Base-by-base conservation (phyloP, 352 stramenopile species). In the Phytophthora fragariaefolia region DNA sequence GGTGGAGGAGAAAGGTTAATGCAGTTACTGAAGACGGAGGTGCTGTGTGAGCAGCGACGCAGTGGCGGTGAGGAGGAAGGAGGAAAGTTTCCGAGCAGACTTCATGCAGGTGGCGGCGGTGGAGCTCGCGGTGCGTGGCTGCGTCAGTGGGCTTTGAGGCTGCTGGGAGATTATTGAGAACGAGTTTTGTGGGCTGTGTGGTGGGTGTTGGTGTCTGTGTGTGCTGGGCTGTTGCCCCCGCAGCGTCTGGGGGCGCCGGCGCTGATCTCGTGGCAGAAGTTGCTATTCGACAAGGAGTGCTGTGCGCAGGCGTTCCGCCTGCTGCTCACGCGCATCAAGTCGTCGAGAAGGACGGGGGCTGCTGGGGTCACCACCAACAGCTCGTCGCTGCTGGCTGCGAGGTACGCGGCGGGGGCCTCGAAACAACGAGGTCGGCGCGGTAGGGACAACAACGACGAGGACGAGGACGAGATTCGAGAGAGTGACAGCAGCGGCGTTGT, bases 201-300 rank as follows among this genome's bases (percentile, higher is more conserved):
- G 23, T 46, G 20, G 4, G 23, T 34, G 10, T 6, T 51, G 5
- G 20, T 38, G 17, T 34, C 27, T n/a, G 15, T 52, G n/a, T n/a
- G n/a, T n/a, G n/a, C n/a, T n/a, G n/a, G n/a, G n/a, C n/a, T n/a
- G n/a, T n/a, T n/a, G n/a, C n/a, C n/a, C n/a, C n/a, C 59, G 18
- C 32, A 88, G 79, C 70, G 82, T 48, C 74, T 90, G 26, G 82
- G 82, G 20, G 79, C 80, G 2, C 77, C 80, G 26, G 40, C 80
- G 13, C 60, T 89, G 58, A 71, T 89, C 48, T 80, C 82, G 12
- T 91, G 82, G 82, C 82, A 89, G 36, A 86, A 83, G 51, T 63
- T 91, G 20, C 62, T 91, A 13, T 91, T 85, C 56, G 82, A 89
- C 55, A 79, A 79, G 13, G 82, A 89, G n/a, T 91, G 82, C 50